Evolutionary conservation across 495 filamentous ascomycete genomes (phyloP).

Genomic region (Pyronema domesticum): DNA sequence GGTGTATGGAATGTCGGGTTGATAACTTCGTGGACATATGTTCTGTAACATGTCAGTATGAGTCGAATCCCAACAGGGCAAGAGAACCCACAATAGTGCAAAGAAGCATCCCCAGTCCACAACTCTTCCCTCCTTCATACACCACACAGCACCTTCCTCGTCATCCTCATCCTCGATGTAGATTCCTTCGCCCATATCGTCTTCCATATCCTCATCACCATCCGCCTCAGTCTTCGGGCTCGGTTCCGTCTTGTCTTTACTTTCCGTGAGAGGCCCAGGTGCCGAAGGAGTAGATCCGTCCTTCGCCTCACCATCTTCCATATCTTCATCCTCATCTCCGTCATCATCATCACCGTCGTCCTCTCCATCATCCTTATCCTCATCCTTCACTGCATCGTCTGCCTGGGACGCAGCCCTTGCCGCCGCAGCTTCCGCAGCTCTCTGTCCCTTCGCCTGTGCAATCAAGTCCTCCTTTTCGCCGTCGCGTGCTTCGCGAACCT

Average conservation of each 20-base stretch:
- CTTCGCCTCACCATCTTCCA: slow-evolving; percentile 11
- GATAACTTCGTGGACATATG: slow-evolving; percentile 68
- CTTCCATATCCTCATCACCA: slow-evolving; percentile 24
- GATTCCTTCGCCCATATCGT: slow-evolving; percentile 33
- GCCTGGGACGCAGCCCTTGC: slow-evolving; percentile 18
- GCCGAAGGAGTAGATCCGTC: slow-evolving; percentile 17
- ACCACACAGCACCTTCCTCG: slow-evolving; percentile 76
- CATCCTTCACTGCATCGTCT: slow-evolving; percentile 35
- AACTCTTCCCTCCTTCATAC: slow-evolving; percentile 67
- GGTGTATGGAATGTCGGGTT: slow-evolving; percentile 87
- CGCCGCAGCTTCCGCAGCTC: slow-evolving; percentile 21
- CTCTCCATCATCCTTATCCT: slow-evolving; percentile 26
- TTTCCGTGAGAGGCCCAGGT: slow-evolving; percentile 25
- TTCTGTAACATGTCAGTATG: slow-evolving; percentile 19
- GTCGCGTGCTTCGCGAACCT: slow-evolving; percentile 43
- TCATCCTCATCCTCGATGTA: slow-evolving; percentile 79
- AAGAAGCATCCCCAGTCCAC: slow-evolving; percentile 81
- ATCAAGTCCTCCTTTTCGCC: slow-evolving; percentile 38
- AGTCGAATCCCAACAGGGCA: not conserved
- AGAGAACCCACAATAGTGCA: slow-evolving; percentile 43
- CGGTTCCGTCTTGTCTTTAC: slow-evolving; percentile 21
- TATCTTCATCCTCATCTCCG: slow-evolving; percentile 23
- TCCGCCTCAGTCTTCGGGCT: slow-evolving; percentile 15
- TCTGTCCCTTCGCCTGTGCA: slow-evolving; percentile 10
- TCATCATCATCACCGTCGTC: slow-evolving; percentile 20